phyloP scores from a whole-genome alignment of 371 early-diverging fungal genomes.

The Circinella minor region DNA sequence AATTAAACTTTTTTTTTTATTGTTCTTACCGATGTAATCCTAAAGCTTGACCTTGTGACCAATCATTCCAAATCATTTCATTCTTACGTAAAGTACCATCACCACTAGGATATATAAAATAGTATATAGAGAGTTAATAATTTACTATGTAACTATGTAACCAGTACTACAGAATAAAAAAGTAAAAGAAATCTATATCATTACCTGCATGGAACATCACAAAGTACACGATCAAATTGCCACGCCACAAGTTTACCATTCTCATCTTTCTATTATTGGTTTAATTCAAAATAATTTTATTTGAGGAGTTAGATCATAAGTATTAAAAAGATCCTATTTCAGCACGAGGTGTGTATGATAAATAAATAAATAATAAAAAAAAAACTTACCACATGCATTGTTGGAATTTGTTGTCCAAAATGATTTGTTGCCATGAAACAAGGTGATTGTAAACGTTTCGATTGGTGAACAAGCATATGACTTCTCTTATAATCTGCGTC shows the following conservation, averaged over 20 bases:
- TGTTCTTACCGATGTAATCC: constrained; percentile 75
- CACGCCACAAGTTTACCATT: constrained; percentile 33
- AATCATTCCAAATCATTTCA: constrained; percentile 86
- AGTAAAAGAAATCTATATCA: neutral
- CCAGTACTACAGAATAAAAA: too few species aligned
- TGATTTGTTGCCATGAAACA: constrained; percentile 96
- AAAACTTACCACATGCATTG: constrained; percentile 54
- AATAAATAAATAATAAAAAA: neutral
- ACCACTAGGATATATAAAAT: constrained; percentile 63
- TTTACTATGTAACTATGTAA: too few species aligned
- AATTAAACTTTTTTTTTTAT: neutral
- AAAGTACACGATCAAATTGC: constrained; percentile 95
- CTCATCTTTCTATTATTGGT: constrained; percentile 7
- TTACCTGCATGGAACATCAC: constrained; percentile 96
- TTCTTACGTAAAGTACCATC: constrained; percentile 99
- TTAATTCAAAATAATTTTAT: neutral
- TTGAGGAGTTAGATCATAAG: too few species aligned
- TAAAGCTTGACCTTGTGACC: constrained; percentile 79
- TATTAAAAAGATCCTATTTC: too few species aligned
- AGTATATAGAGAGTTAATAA: neutral
- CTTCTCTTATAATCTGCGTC: constrained; percentile 93
- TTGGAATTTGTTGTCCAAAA: constrained; percentile 94
- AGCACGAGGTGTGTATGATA: neutral
- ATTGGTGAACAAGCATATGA: constrained; percentile 96
- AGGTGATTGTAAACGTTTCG: constrained; percentile 90